These are phyloP conservation scores for Trichoderma asperellum DNA, from an alignment of 2,329 filamentous ascomycete species.

Conservation along the genomic window DNA sequence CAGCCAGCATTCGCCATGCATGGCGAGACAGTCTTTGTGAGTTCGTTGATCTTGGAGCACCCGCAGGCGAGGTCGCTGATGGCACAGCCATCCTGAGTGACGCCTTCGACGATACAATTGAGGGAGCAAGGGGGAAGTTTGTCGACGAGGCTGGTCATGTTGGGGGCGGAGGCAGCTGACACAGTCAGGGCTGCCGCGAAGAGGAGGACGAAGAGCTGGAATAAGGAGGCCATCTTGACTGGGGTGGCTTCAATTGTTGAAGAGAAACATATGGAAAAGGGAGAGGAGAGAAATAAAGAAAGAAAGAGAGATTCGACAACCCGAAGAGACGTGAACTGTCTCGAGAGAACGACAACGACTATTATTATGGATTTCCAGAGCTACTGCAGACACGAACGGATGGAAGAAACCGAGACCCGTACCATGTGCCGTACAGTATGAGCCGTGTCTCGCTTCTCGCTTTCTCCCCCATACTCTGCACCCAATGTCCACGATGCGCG, in stretches of 20 bases:
- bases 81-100: slow-evolving; percentile 41
- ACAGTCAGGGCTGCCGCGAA: slow-evolving; percentile 27
- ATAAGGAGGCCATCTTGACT: neutral
- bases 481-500: slow-evolving; percentile 9
- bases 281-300: neutral
- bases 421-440: neutral
- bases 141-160: slow-evolving; percentile 30
- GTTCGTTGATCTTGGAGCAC: slow-evolving; percentile 43
- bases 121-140: slow-evolving; percentile 46
- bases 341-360: neutral
- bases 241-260: neutral
- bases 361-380: neutral
- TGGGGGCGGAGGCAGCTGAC: slow-evolving; percentile 27
- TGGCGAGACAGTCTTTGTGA: slow-evolving; percentile 41
- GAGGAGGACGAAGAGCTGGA: slow-evolving; percentile 27
- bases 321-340: neutral
- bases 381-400: neutral
- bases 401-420: neutral
- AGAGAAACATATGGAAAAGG: neutral
- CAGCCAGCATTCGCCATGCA: slow-evolving; percentile 45
- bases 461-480: slow-evolving; percentile 1
- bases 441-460: neutral
- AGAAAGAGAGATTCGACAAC: neutral
- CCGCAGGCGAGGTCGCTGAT: slow-evolving; percentile 44
- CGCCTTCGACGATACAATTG: slow-evolving; percentile 42